Conservation (phyloP, 2,329 filamentous ascomycete genomes). For the Trichoderma atroviride region DNA sequence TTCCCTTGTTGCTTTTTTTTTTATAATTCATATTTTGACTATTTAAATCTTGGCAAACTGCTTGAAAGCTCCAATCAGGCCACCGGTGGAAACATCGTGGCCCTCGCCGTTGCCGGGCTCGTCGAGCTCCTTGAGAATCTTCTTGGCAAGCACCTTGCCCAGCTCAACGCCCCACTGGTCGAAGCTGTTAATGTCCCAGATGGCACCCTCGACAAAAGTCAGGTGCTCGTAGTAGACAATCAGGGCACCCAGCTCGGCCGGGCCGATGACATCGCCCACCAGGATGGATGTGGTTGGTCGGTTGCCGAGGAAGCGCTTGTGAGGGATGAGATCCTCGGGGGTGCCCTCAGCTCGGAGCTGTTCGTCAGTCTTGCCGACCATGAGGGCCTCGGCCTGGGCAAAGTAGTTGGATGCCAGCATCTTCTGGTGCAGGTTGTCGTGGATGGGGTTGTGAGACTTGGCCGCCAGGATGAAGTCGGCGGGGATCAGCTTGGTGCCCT, state of each 20-base stretch:
- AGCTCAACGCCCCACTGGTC: conserved; percentile 99
- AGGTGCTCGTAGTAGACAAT: conserved; percentile 99
- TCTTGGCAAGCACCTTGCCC: conserved; percentile 94
- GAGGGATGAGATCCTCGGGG: conserved; percentile 77
- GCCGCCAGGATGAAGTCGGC: conserved; percentile 97
- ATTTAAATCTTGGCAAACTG: conserved; percentile 59
- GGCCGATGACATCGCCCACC: conserved; percentile 87
- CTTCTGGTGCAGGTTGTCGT: conserved; percentile 92
- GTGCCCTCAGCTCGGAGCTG: conserved; percentile 76
- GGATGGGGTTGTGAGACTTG: conserved; percentile 94
- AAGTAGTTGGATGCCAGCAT: conserved; percentile 94
- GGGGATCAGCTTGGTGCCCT: conserved; percentile 98
- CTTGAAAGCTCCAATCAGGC: conserved; percentile 92
- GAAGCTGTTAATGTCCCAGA: conserved; percentile 99
- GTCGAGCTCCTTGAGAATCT: conserved; percentile 84
- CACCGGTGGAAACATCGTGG: conserved; percentile 87
- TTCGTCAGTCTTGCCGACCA: conserved; percentile 86
- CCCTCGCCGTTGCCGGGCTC: conserved; percentile 67
- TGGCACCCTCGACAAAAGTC: conserved; percentile 93
- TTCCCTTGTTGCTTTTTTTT: neutral
- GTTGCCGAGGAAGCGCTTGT: conserved; percentile 99
- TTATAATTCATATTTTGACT: neutral
- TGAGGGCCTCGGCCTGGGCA: conserved; percentile 83
- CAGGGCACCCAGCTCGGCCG: conserved; percentile 86
- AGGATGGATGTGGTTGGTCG: conserved; percentile 94